Evolutionary conservation across 2,329 filamentous ascomycete species (phyloP).

Genomic region (Coniella lustricola): DNA sequence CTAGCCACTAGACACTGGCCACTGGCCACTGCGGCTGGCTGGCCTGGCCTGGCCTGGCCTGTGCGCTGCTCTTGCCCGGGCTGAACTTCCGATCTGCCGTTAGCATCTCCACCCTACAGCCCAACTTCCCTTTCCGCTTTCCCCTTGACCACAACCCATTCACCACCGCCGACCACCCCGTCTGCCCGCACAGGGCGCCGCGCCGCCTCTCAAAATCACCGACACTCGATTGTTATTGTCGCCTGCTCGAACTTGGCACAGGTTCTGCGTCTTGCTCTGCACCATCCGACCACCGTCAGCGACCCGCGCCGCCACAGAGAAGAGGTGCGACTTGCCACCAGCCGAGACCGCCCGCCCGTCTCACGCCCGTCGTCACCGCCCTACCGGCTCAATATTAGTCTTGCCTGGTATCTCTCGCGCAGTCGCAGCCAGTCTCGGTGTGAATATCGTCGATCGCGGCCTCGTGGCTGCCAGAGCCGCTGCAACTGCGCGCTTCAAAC

Average conservation of each 20-base stretch:
- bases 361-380: conserved; percentile 4
- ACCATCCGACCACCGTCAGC: conserved; percentile 1
- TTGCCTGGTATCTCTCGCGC: conserved; percentile 1
- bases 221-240: conserved; percentile 5
- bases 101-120: conserved; percentile 9
- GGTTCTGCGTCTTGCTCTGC: conserved; percentile 7
- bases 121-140: conserved; percentile 12
- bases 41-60: background rate
- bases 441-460: background rate
- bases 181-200: background rate
- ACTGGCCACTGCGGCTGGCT: no score
- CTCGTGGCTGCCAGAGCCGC: conserved; percentile 7
- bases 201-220: conserved; percentile 2
- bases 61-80: background rate
- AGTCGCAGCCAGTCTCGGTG: background rate
- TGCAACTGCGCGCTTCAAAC: background rate
- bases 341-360: conserved; percentile 1
- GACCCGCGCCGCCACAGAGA: conserved; percentile 8
- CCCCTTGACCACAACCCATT: conserved; percentile 8
- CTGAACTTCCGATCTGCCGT: conserved; percentile 1
- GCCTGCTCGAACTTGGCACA: background rate
- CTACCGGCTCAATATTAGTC: background rate
- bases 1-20: no score
- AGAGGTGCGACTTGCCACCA: conserved; percentile 7
- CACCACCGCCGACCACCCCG: background rate